Conservation (phyloP, 306 rosid species). For the Gleditsia sinensis region DNA sequence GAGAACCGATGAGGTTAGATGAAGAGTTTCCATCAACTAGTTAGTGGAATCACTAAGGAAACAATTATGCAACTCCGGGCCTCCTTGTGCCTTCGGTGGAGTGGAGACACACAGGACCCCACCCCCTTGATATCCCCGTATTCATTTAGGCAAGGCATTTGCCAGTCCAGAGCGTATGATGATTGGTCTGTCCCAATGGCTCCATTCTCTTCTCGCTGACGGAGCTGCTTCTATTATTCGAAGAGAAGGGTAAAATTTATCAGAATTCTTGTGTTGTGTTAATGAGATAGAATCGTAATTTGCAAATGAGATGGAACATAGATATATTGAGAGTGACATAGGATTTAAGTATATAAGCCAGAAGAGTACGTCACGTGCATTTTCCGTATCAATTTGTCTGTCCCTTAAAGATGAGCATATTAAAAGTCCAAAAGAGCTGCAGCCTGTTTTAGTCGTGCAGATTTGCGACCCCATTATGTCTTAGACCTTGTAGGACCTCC, state of each 20-base stretch:
- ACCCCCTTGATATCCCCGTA: slow-evolving; percentile 26
- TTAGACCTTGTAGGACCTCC: slow-evolving; percentile 19
- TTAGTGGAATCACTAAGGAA: slow-evolving; percentile 28
- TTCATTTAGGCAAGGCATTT: slow-evolving; percentile 29
- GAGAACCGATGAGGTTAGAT: not conserved
- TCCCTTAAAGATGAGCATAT: not conserved
- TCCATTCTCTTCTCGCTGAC: not conserved
- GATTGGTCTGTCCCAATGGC: not conserved
- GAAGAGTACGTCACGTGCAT: not conserved
- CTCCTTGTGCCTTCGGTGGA: not conserved
- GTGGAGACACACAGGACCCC: slow-evolving; percentile 36
- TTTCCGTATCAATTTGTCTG: not conserved
- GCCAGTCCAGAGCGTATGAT: slow-evolving; percentile 4
- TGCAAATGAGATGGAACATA: not conserved
- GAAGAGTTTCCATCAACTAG: slow-evolving; percentile 28
- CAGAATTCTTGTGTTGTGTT: not conserved
- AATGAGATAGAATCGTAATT: not conserved
- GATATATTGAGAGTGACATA: not conserved
- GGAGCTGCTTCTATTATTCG: not conserved
- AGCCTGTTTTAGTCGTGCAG: not conserved
- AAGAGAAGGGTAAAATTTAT: not conserved
- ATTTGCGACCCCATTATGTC: not conserved
- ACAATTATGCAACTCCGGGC: slow-evolving; percentile 15
- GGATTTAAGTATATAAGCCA: not conserved
- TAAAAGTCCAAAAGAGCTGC: slow-evolving; percentile 13